Conservation (phyloP, 2,329 filamentous ascomycete genomes). For the Beauveria bassiana region DNA sequence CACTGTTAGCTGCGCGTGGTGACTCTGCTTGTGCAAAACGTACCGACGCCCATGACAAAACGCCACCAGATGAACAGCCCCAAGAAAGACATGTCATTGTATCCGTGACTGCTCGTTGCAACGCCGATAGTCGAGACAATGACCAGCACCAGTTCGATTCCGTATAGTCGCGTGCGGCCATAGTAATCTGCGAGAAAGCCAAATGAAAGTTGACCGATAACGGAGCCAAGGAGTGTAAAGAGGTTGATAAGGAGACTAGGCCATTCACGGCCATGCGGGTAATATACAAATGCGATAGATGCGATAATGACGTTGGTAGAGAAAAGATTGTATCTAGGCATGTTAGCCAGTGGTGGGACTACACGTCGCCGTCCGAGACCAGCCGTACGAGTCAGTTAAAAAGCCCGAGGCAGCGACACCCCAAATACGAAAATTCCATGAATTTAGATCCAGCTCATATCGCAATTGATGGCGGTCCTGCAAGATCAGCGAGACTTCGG, state of each 20-base stretch:
- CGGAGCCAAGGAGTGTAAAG: constrained; percentile 44
- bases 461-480: constrained; percentile 44
- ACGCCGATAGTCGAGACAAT: constrained; percentile 51
- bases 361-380: not conserved
- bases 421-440: constrained; percentile 48
- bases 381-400: constrained; percentile 42
- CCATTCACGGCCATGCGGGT: constrained; percentile 37
- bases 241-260: constrained; percentile 43
- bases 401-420: constrained; percentile 48
- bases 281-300: constrained; percentile 45
- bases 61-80: constrained; percentile 46
- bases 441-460: constrained; percentile 46
- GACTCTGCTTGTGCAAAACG: constrained; percentile 10
- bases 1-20: not conserved
- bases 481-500: constrained; percentile 5
- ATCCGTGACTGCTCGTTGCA: constrained; percentile 43
- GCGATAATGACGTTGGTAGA: constrained; percentile 48
- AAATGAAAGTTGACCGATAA: constrained; percentile 44
- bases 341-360: not conserved
- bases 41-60: constrained; percentile 47
- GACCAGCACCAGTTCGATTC: constrained; percentile 48
- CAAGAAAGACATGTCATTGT: constrained; percentile 41
- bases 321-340: constrained; percentile 43
- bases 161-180: constrained; percentile 47
- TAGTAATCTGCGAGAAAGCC: constrained; percentile 47